Evolutionary conservation across 371 early-diverging fungal species (phyloP).

Genomic region (Thermomucor indicae-seudaticae): DNA sequence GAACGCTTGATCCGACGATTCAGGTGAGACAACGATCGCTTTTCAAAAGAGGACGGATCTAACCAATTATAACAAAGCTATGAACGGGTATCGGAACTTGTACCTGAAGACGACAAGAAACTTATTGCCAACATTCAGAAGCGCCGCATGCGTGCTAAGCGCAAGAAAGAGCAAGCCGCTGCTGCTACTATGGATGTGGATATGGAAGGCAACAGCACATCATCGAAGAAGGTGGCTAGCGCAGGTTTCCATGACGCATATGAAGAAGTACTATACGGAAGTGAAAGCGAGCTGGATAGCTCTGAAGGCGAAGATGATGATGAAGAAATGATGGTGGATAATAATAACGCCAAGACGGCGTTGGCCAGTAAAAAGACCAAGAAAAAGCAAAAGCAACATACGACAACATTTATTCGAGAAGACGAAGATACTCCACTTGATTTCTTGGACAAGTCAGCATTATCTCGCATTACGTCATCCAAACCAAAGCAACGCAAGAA

Average conservation of each 20-base stretch:
- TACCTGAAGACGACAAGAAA: conserved; percentile 88
- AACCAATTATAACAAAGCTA: neutral
- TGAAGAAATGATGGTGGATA: neutral
- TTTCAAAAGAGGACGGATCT: no score
- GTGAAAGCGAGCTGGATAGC: conserved; percentile 84
- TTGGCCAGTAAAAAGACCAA: conserved; percentile 34
- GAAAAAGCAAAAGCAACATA: conserved; percentile 24
- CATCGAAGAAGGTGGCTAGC: conserved; percentile 37
- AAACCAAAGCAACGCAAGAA: conserved; percentile 46
- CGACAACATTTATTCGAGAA: conserved; percentile 69
- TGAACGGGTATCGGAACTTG: conserved; percentile 13
- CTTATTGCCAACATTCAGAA: conserved; percentile 90
- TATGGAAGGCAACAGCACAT: conserved; percentile 40
- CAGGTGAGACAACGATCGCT: conserved; percentile 23
- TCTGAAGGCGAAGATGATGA: conserved; percentile 58
- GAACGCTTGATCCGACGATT: conserved; percentile 90
- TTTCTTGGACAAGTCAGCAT: conserved; percentile 85
- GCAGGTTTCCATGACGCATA: conserved; percentile 68
- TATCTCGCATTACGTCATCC: conserved; percentile 70
- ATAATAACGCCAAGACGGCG: conserved; percentile 23
- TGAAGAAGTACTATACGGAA: conserved; percentile 87
- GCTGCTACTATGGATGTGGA: conserved; percentile 37
- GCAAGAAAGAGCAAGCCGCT: conserved; percentile 53
- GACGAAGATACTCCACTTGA: conserved; percentile 80
- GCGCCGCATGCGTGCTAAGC: conserved; percentile 83